Percentiles rank a stretch among this genome's conserved stretches.
Evolutionary conservation across 345 rosid genomes (phyloP).

Genomic region (Diplotaxis tenuifolia): DNA sequence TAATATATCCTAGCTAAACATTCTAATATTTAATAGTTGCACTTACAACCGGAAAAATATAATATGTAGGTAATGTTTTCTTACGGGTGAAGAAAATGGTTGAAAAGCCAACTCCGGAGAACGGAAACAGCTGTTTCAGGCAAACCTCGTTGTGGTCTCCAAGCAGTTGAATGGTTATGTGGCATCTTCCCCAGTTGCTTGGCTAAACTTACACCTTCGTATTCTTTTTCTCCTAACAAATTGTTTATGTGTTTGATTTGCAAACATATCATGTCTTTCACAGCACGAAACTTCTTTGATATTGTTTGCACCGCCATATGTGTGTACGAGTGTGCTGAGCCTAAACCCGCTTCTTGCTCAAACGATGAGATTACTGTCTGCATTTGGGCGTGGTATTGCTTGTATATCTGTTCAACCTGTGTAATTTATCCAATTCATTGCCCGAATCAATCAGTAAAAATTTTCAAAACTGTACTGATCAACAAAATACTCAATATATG

Average conservation of each 20-base stretch:
- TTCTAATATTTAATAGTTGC: not conserved
- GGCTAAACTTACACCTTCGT: slow-evolving; percentile 42
- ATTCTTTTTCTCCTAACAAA: slow-evolving; percentile 61
- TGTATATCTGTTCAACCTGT: slow-evolving; percentile 72
- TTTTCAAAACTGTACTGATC: not conserved
- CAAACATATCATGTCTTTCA: slow-evolving; percentile 57
- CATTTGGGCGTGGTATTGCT: slow-evolving; percentile 72
- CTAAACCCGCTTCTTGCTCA: slow-evolving; percentile 63
- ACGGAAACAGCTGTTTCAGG: slow-evolving; percentile 73
- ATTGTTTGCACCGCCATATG: slow-evolving; percentile 64
- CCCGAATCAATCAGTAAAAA: not conserved
- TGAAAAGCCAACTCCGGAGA: slow-evolving; percentile 86
- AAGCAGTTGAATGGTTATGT: slow-evolving; percentile 53
- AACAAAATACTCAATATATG: not conserved
- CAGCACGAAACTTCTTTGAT: slow-evolving; percentile 68
- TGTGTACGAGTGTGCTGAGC: slow-evolving; percentile 66
- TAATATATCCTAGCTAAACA: not conserved
- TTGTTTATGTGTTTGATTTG: slow-evolving; percentile 58
- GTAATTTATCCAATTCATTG: slow-evolving; percentile 3
- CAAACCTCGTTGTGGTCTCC: slow-evolving; percentile 85
- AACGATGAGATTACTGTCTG: slow-evolving; percentile 52
- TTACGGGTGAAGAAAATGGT: slow-evolving; percentile 90
- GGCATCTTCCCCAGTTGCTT: slow-evolving; percentile 31
- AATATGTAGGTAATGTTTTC: slow-evolving; percentile 2
- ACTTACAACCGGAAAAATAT: not conserved